phyloP scores from a whole-genome alignment of 495 filamentous ascomycete species.

The Geopyxis carbonaria region DNA sequence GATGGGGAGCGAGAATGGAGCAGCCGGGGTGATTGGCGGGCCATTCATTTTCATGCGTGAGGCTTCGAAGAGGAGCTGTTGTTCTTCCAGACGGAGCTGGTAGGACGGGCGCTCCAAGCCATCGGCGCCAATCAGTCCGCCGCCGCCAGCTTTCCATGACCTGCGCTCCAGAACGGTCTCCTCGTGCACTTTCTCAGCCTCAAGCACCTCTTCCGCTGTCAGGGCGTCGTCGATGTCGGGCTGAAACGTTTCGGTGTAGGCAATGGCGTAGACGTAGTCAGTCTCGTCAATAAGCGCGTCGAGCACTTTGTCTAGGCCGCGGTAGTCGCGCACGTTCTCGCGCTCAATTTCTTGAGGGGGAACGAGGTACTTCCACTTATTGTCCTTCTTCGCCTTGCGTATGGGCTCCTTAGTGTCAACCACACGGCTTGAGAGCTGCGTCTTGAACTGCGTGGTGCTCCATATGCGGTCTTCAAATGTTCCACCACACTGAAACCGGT shows the following conservation, averaged over 20 bases:
- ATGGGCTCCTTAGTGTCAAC: constrained; percentile 66
- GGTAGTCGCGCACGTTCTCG: constrained; percentile 35
- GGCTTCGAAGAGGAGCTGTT: too few species aligned
- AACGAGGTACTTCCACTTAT: constrained; percentile 27
- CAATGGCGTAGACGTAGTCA: constrained; percentile 36
- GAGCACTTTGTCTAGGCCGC: constrained; percentile 54
- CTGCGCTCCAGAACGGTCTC: too few species aligned
- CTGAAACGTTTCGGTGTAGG: constrained; percentile 41
- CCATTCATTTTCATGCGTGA: too few species aligned
- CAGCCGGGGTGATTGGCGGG: too few species aligned
- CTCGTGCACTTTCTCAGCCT: constrained; percentile 16
- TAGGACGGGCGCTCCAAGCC: too few species aligned
- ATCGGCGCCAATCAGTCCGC: too few species aligned
- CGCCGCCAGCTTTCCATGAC: too few species aligned
- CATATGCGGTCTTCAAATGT: constrained; percentile 60
- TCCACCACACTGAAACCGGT: constrained; percentile 63
- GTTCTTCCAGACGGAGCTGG: too few species aligned
- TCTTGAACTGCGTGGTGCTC: constrained; percentile 62
- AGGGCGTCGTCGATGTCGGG: constrained; percentile 36
- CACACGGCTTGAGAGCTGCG: constrained; percentile 56
- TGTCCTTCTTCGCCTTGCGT: constrained; percentile 35
- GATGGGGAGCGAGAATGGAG: too few species aligned
- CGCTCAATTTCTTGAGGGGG: constrained; percentile 36
- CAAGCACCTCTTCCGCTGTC: constrained; percentile 35
- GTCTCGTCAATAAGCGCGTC: constrained; percentile 41